Base-by-base conservation (phyloP, 805 yeast species). In the Yamadazyma tumulicola region DNA sequence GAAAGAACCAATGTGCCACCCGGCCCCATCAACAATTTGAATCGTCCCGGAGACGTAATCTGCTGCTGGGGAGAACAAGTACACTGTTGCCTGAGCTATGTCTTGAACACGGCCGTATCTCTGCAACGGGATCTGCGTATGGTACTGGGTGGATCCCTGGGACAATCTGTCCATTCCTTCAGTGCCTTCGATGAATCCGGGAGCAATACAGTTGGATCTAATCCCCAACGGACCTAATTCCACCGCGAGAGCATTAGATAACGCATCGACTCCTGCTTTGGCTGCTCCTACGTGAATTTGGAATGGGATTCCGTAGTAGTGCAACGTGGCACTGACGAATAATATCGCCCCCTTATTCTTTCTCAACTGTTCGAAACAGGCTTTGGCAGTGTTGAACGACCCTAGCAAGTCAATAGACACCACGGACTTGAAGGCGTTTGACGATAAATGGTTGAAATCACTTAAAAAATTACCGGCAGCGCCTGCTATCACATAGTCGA, bases 241-340 rank as follows among this genome's bases (percentile, higher is more conserved):
- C 5, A 87, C 91, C 1, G 96, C 95, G 37, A 88, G 58, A 1
- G 87, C 81, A 45, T 81, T 79, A 13, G 87, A 77, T 23, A 89
- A 67, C 2, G 96, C 93, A 55, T 89, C 97, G 19, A 89, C 75
- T n/a, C 96, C 97, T 2, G 97, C 95, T 59, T 88, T 89, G 3
- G 97, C 97, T 0, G 97, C 96, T 4, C 87, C 82, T 3, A 88
- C 96, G 51, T 89, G 97, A 10, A 79, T 54, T 60, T 89, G 97
- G 61, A 67, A 63, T 3, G 71, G 71, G 19, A 67, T 55, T 5
- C 70, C 72, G 43, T 64, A 67, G 49, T 64, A 62, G 45, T 67
- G 72, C 35, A 66, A 55, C 1, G 71, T 64, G 5, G 72, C 70
- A 42, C 67, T 57, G 14, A 65, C 69, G 41, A 66, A 64, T 10